These are phyloP conservation scores for Xylariaceae sp. DNA, from an alignment of 2,329 filamentous ascomycete species.

Conservation along the genomic window DNA sequence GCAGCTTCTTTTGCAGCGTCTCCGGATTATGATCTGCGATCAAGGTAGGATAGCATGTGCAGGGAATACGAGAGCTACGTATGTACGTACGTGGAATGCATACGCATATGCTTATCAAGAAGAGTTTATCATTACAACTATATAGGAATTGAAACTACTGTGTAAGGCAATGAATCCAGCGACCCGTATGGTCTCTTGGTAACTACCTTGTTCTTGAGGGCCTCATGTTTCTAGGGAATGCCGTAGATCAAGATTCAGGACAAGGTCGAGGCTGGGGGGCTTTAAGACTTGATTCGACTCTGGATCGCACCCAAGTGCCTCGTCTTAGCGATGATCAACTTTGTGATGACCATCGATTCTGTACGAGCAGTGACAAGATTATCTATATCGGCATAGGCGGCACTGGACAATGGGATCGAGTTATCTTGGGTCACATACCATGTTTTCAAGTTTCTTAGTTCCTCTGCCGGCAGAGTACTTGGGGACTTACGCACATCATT, in stretches of 20 bases:
- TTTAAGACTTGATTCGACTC: too few relatives aligned
- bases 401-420: neutral
- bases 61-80: too few relatives aligned
- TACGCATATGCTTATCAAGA: neutral
- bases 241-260: too few relatives aligned
- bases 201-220: too few relatives aligned
- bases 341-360: neutral
- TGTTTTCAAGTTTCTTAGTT: neutral
- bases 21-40: neutral
- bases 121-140: neutral
- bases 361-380: neutral
- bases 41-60: neutral
- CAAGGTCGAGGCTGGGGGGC: too few relatives aligned
- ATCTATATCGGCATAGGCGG: neutral
- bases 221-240: too few relatives aligned
- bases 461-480: constrained; percentile 8
- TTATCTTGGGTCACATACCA: neutral
- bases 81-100: neutral
- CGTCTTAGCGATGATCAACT: neutral
- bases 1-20: neutral
- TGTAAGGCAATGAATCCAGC: too few relatives aligned
- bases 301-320: too few relatives aligned
- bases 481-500: neutral
- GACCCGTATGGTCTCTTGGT: too few relatives aligned
- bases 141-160: too few relatives aligned